Percentiles rank a stretch among this genome's conserved stretches.
Evolutionary conservation across 192 early-diverging fungal genomes (phyloP).

Genomic region (Geranomyces michiganensis): DNA sequence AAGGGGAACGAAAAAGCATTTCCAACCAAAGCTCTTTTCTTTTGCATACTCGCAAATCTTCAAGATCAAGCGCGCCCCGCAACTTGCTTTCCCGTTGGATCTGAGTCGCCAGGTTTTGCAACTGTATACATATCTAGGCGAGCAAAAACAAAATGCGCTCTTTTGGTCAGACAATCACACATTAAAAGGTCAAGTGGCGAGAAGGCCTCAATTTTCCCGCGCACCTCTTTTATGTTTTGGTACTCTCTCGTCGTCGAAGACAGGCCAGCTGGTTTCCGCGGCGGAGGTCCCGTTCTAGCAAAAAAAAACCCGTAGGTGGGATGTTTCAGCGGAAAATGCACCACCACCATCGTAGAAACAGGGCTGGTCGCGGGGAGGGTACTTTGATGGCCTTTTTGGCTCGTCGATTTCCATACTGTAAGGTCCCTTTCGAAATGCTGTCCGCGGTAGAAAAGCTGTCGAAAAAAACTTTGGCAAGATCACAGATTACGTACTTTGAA

Average conservation of each 20-base stretch:
- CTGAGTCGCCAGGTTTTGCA: slow-evolving; percentile 28
- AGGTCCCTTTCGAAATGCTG: too few relatives aligned
- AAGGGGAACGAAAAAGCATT: too few relatives aligned
- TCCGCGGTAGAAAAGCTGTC: too few relatives aligned
- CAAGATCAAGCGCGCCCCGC: slow-evolving; percentile 32
- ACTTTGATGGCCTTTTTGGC: not conserved
- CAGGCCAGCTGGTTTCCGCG: not conserved
- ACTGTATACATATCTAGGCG: slow-evolving; percentile 36
- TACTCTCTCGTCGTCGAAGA: slow-evolving; percentile 8
- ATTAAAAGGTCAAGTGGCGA: not conserved
- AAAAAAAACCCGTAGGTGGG: not conserved
- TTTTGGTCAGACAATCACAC: not conserved
- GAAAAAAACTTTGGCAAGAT: too few relatives aligned
- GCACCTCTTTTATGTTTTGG: slow-evolving; percentile 23
- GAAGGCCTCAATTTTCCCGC: not conserved
- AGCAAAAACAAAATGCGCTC: not conserved
- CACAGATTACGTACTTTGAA: too few relatives aligned
- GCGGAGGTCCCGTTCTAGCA: not conserved
- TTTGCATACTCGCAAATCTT: slow-evolving; percentile 25
- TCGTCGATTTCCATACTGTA: slow-evolving; percentile 3
- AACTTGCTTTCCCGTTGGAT: slow-evolving; percentile 25
- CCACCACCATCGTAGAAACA: too few relatives aligned
- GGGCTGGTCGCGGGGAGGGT: not conserved
- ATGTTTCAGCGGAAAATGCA: not conserved
- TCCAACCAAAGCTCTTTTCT: not conserved